Base-by-base conservation (phyloP, 306 rosid species). In the Mimosa pudica region DNA sequence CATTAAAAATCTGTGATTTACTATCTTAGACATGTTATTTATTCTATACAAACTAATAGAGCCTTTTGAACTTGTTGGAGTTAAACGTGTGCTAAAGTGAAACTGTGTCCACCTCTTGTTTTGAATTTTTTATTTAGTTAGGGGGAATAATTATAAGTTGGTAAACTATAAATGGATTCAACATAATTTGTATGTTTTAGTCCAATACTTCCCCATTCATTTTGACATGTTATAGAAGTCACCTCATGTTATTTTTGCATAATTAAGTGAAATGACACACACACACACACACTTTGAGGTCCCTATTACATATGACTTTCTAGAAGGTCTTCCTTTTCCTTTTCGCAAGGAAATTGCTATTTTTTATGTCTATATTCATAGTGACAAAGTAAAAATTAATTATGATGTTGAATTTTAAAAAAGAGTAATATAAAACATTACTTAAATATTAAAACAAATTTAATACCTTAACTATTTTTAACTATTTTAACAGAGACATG, bases 1-100 rank as follows among this genome's bases (percentile, higher is more conserved):
- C 20, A 30, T 55, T n/a, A 18, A 7, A 57, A 18, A 10, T 17
- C 18, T 57, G 18, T 57, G 33, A 57, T 18, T 18, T 55, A 1
- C 7, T 57, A 16, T 18, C 63, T 7, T 57, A n/a, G 2, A 9
- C 63, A 8, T 11, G 3, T 17, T 6, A 24, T 57, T 57, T 57
- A 18, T 57, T 57, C 5, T 18, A 57, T 1, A 10, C 14, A 17
- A 4, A 55, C 30, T 16, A 4, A 0, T 41, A 17, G 32, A 62
- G 17, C n/a, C 68, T 32, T 62, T 62, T 62, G 68, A 62, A 32
- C 9, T 62, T 62, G 42, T 62, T 32, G 68, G 68, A 32, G n/a
- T 62, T 61, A 30, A 30, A 24, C 7, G 68, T 62, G 44, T 32
- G 41, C 7, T 2, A 32, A 62, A 62, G 42, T 33, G 17, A 55